Conservation (phyloP, 768 basidiomycete genomes). For the Neoboletus subvelutipes region DNA sequence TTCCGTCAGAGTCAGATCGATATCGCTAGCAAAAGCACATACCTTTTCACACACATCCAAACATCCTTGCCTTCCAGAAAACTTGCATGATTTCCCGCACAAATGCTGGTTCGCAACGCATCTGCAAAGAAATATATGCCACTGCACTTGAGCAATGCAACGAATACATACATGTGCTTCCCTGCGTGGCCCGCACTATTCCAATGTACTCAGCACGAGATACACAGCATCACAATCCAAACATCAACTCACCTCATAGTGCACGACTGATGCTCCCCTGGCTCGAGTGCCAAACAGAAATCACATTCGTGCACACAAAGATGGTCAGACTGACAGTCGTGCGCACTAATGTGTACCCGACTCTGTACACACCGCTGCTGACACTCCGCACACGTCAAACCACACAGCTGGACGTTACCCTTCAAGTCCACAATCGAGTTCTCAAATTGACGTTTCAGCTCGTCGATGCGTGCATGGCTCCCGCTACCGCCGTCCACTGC, state of each 20-base stretch:
- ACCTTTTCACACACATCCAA: no score
- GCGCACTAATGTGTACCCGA: conserved; percentile 44
- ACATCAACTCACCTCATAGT: conserved; percentile 43
- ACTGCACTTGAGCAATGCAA: background rate
- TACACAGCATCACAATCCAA: background rate
- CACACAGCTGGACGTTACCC: conserved; percentile 49
- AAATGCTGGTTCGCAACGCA: no score
- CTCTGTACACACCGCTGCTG: conserved; percentile 48
- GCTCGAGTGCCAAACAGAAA: conserved; percentile 35
- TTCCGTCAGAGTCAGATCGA: no score
- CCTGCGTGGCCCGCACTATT: no score
- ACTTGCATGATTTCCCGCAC: no score
- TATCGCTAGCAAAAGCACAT: no score
- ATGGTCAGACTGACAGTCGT: conserved; percentile 54
- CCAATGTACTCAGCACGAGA: background rate
- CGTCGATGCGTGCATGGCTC: conserved; percentile 43
- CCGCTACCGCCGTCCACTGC: background rate
- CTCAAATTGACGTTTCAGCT: conserved; percentile 45
- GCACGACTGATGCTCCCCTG: conserved; percentile 37
- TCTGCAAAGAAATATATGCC: conserved; percentile 29
- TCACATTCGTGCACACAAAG: conserved; percentile 44
- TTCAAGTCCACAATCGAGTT: conserved; percentile 44
- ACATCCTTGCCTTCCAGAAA: no score
- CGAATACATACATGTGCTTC: conserved; percentile 46
- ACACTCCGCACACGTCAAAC: conserved; percentile 46